Evolutionary conservation across 495 filamentous ascomycete species (phyloP).

Genomic region (Neurospora sp.): DNA sequence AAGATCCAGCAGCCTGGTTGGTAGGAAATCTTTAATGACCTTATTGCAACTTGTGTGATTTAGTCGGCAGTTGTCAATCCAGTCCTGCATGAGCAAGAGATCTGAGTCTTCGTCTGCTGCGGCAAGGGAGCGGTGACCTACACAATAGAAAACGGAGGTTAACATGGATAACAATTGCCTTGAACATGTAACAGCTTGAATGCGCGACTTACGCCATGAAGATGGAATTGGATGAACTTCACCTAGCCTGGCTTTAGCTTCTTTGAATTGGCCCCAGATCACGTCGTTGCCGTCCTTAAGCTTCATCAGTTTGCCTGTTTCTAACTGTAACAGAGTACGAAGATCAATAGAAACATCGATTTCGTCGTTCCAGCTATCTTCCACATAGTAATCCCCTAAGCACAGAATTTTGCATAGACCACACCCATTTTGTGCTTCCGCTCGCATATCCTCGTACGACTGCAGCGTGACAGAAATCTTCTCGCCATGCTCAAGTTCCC

Average conservation of each 20-base stretch:
- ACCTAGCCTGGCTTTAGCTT: too few species aligned
- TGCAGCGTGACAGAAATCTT: background rate
- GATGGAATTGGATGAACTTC: background rate
- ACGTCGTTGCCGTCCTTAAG: accelerated
- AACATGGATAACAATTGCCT: background rate
- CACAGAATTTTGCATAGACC: background rate
- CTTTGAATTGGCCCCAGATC: background rate
- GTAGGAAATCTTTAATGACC: background rate
- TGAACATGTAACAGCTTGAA: background rate
- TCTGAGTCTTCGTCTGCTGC: background rate
- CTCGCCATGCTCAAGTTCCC: background rate
- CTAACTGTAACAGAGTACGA: background rate
- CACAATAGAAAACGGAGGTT: accelerated
- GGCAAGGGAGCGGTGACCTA: background rate
- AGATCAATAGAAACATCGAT: too few species aligned
- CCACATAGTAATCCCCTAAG: too few species aligned
- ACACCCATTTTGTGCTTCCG: background rate
- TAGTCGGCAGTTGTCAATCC: background rate
- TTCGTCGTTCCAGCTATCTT: too few species aligned
- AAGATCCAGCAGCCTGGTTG: background rate
- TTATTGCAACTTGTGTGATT: background rate
- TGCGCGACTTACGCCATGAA: background rate
- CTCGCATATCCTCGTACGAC: background rate
- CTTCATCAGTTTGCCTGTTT: background rate
- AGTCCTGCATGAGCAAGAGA: background rate